Base-by-base conservation (phyloP, 1,139 yeast species). In the Hanseniaspora gamundiae region DNA sequence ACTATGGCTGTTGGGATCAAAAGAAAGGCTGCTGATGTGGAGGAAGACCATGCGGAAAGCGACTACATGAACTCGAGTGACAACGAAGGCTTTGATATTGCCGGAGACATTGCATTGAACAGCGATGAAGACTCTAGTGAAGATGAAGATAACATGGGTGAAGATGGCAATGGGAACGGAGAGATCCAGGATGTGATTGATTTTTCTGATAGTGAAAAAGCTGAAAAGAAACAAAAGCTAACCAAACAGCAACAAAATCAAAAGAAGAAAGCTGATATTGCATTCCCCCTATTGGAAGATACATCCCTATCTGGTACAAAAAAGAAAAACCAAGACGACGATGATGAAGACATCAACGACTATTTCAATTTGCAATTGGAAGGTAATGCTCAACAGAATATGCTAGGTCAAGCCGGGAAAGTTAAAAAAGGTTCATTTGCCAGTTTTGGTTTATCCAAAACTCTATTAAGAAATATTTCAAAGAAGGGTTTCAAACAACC, bases 401-500 rank as follows among this genome's bases (percentile, higher is more conserved):
- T 44, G 21, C 57, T 66, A 58, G 60, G 72, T 78, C 61, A 55
- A 69, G 48, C 77, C 73, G 26, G 75, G 77, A 48, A 78, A 80
- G 55, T 80, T 45, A 85, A 84, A 60, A 77, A 76, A 47, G 94
- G 95, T 39, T 74, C 94, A 31, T 88, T 88, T 68, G 86, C 86
- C 6, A 82, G 94, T 38, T 81, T 91, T 67, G 98, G 97, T 2
- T 70, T 93, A 45, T 80, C 94, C 21, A 82, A 81, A 56, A 69
- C 73, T 46, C 62, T 88, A 13, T 62, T 87, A 45, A 64, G 70
- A 35, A 91, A 87, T 55, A 82, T 93, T 46, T 62, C 77, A 45
- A 79, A 78, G 51, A 88, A 86, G 59, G 99, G 99, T 17, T 93
- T 78, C 66, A 81, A 78, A 54, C 94, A 84, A 53, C 98, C 99